Base-by-base conservation (phyloP, 192 early-diverging fungal species). In the Umbelopsis isabellina region DNA sequence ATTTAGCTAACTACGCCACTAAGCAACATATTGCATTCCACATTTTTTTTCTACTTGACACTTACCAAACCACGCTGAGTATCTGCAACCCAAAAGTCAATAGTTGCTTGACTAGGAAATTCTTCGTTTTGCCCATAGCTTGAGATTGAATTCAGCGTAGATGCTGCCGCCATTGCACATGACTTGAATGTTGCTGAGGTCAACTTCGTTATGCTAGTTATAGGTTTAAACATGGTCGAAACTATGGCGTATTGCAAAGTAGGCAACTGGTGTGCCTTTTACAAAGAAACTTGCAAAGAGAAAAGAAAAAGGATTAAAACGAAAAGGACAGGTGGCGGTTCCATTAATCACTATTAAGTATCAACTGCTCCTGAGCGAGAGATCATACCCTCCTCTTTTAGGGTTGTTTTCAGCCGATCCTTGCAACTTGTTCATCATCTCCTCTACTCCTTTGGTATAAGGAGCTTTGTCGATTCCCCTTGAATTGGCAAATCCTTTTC, bases 61-160 rank as follows among this genome's bases (percentile, higher is more conserved):
- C 53, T 65, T 45, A 71, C 72, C 44, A 74, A 22, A 23, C 72
- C 72, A n/a, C 55, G 51, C 50, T 74, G 72, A 5, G 72, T 61
- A 21, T 74, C 67, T 16, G 49, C 52, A 23, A 69, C 48, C 72
- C 72, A 74, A 37, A 47, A 37, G 11, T 67, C 49, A 27, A 74
- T 53, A n/a, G 44, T 44, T 27, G 23, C 50, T 45, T 66, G 66
- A 46, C 45, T 46, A 23, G 65, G 66, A 16, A 21, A 27, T 41
- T 65, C 49, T 18, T 30, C 67, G 49, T 21, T n/a, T 2, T 25
- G 12, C n/a, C 25, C 30, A 51, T 67, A 25, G 45, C n/a, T 49
- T 49, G 67, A 20, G 16, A 47, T 37, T 23, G 50, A 45, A 46
- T 49, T 46, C 30, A 49, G 49, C 45, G 50, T 68, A 58, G 66